Base-by-base conservation (phyloP, 768 basidiomycete species). In the Hysterangium stoloniferum region DNA sequence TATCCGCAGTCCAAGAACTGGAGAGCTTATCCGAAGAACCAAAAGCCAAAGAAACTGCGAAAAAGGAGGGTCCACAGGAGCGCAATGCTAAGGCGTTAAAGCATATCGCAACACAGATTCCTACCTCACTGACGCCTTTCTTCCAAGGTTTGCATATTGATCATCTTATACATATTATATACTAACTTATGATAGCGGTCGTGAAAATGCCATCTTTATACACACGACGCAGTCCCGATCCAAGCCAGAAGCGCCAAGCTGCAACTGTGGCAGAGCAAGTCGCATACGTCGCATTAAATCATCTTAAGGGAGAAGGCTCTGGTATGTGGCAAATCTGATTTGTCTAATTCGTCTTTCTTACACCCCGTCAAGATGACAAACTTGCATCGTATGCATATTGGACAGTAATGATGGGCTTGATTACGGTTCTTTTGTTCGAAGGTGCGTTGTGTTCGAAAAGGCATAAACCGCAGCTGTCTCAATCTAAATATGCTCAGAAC, bases 21-120 rank as follows among this genome's bases (percentile, higher is more conserved):
- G 51, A 51, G 52, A 46, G 57, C 60, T 35, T 40, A 56, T 12
- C 54, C 65, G 25, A 59, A 65, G 28, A 75, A 73, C 52, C 3
- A 24, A 47, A 33, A 25, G 27, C 45, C 15, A 29, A 48, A n/a
- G 54, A 50, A 4, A 25, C 37, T 11, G 36, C 31, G 9, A 41
- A 36, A 33, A 65, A 68, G 28, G 73, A 73, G 42, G 68, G 68
- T 9, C 67, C 77, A 8, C 68, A 69, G 38, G 77, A 84, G 48
- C 72, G 75, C 55, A 93, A 93, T 62, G 80, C 81, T 9, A 76
- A 77, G 61, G 82, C 84, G 3, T 69, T 93, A 32, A 86, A 84
- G 61, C 87, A 92, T 58, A 68, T 94, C 35, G 81, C 86, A 1
- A 81, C 82, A 54, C 83, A 86, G 24, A 71, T 93, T 44, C 88